Evolutionary conservation across 495 filamentous ascomycete genomes (phyloP), one percentile per base, ranked within the genome.

Genomic region (Pseudoneurospora amorphoporcata): DNA sequence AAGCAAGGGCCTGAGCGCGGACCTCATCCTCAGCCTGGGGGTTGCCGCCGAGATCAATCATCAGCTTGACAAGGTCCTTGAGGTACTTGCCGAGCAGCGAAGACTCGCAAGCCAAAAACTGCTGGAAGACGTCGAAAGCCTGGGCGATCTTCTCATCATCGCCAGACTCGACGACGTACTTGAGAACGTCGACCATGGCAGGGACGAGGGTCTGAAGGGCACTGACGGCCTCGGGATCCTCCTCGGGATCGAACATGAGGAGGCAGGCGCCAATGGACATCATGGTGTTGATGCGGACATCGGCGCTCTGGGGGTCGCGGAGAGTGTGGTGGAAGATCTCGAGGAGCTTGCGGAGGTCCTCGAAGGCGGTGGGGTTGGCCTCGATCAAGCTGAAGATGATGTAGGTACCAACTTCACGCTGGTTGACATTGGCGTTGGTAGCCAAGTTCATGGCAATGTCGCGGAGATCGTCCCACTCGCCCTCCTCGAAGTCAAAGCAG

Each of bases 61-160:
- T 98, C 85, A 98, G 97, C 74, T 92, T 89, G 68, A 98, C 84
- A 39, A 99, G 86, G 77, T 98, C 92, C 81, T 91, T 92, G 81
- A 99, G 94, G 82, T 97, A 94, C 42, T 87, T 85, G 72, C 90
- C 92, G 37, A 98, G 83, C 39, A 98, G 85, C n/a, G 91, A 87
- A 35, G 91, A 89, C 77, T 98, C 94, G 79, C 92, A 97, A 73
- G 92, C 92, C 39, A 99, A 86, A 72, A 98, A 88, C 40, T 92
- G 97, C 83, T 99, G 96, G 87, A 99, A 97, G 69, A 98, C 94
- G 81, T 99, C 95, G 77, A 99, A 99, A 7, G 91, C 91, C 77
- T 95, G 91, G 82, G 93, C 92, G 69, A 91, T 88, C 73, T 90
- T 91, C 75, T 96, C 94, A 73, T 97, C 95, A 77, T 98, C 90